phyloP scores from a whole-genome alignment of 2,329 filamentous ascomycete species.

The Cladosporium sp. region DNA sequence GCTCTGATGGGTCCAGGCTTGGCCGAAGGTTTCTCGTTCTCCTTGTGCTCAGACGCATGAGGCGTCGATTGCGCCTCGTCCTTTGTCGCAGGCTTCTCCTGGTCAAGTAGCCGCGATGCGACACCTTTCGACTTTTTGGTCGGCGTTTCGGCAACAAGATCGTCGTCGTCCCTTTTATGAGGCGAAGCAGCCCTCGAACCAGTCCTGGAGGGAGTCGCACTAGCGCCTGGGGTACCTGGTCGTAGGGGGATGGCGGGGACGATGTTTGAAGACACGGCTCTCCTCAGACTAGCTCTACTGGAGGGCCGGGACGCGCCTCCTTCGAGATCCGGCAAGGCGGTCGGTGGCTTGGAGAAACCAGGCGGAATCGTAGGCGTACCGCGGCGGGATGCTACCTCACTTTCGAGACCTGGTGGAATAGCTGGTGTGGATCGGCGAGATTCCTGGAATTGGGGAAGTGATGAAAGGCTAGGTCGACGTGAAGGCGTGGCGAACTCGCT shows the following conservation, averaged over 20 bases:
- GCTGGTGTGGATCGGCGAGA: constrained; percentile 32
- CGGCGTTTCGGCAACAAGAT: constrained; percentile 16
- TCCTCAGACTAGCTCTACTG: constrained; percentile 32
- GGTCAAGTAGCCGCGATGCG: constrained; percentile 1
- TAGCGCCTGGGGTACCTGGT: constrained; percentile 33
- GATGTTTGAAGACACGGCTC: constrained; percentile 28
- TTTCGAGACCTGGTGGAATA: constrained; percentile 34
- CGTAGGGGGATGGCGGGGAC: constrained; percentile 37
- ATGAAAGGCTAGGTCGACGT: constrained; percentile 23
- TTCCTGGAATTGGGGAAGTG: constrained; percentile 24
- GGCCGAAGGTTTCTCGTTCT: constrained; percentile 19
- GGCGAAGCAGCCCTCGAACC: constrained; percentile 14
- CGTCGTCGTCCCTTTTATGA: constrained; percentile 19
- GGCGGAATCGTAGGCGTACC: constrained; percentile 45
- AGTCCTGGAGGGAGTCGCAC: constrained; percentile 28
- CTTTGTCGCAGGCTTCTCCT: background rate
- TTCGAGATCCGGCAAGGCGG: constrained; percentile 24
- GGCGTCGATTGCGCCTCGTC: background rate
- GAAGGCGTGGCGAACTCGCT: constrained; percentile 17
- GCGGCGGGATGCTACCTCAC: constrained; percentile 31
- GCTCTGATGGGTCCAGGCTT: constrained; percentile 13
- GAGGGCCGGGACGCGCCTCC: constrained; percentile 25
- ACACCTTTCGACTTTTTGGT: constrained; percentile 16
- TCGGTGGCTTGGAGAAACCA: constrained; percentile 35
- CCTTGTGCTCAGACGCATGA: background rate